Evolutionary conservation across 2,329 filamentous ascomycete genomes (phyloP).

Genomic region (Colletotrichum zoysiae): DNA sequence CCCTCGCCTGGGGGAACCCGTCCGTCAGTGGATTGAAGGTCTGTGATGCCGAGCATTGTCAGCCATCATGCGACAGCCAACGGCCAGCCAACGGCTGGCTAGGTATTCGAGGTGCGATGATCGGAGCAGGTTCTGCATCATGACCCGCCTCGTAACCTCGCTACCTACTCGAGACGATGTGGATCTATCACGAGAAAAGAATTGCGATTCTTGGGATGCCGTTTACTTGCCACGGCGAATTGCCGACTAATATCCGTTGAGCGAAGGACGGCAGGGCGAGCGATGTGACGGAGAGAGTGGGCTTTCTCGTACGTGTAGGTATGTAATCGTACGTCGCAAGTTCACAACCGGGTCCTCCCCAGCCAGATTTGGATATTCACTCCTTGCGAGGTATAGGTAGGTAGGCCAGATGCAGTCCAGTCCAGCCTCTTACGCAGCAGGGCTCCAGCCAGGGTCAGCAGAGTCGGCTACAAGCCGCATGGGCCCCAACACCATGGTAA

Average conservation of each 20-base stretch:
- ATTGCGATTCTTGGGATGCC: neutral
- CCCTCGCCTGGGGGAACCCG: neutral
- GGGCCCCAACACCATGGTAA: neutral
- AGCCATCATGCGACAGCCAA: constrained; percentile 21
- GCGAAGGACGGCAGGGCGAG: constrained; percentile 9
- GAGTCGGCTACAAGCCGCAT: neutral
- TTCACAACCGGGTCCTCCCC: neutral
- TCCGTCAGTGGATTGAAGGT: neutral
- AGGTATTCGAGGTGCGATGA: constrained; percentile 9
- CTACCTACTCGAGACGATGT: constrained; percentile 11
- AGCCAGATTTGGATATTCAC: neutral
- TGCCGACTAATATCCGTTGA: constrained; percentile 3
- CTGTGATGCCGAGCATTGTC: neutral
- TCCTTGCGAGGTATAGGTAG: neutral
- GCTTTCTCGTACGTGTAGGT: neutral
- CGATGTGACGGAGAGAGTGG: constrained; percentile 16
- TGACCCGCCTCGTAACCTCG: constrained; percentile 5
- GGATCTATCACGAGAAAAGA: constrained; percentile 17
- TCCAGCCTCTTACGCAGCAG: neutral
- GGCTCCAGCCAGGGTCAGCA: neutral
- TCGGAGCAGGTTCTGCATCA: constrained; percentile 10
- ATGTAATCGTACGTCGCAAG: neutral
- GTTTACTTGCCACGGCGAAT: neutral
- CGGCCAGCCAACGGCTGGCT: neutral
- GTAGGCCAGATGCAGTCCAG: neutral